A percentile compares a stretch with the other conserved stretches of the same genome.
Evolutionary conservation across 106 monocot genomes (phyloP).

Genomic region (Dendrobium catenatum): DNA sequence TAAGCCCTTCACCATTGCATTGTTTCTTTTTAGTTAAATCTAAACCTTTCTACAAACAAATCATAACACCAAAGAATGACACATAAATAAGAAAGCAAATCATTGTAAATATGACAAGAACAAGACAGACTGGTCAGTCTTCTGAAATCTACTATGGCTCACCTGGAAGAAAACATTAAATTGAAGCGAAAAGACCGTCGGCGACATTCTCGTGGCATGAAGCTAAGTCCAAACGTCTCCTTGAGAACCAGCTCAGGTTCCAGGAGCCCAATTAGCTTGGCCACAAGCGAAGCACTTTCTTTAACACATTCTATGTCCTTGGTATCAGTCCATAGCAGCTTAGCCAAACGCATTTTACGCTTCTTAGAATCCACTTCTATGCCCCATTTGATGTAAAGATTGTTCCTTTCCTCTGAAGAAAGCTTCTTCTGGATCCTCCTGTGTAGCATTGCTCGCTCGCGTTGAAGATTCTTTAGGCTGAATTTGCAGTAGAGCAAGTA

Average conservation of each 20-base stretch:
- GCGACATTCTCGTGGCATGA: conserved; percentile 27
- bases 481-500: not conserved
- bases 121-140: too few relatives aligned
- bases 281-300: conserved; percentile 72
- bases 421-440: conserved; percentile 47
- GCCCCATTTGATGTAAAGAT: conserved; percentile 66
- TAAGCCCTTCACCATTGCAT: too few relatives aligned
- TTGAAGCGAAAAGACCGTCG: conserved; percentile 52
- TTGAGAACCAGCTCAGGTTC: conserved; percentile 46
- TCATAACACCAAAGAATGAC: not conserved
- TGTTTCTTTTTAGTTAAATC: too few relatives aligned
- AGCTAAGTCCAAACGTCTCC: conserved; percentile 84
- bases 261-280: conserved; percentile 37
- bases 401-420: conserved; percentile 40
- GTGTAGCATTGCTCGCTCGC: conserved; percentile 69
- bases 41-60: not conserved
- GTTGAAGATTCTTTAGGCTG: conserved; percentile 49
- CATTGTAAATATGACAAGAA: too few relatives aligned
- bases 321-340: conserved; percentile 51
- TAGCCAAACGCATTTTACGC: conserved; percentile 45
- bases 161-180: conserved; percentile 14
- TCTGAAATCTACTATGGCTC: not conserved
- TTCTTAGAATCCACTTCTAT: conserved; percentile 65
- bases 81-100: too few relatives aligned
- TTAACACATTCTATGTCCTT: conserved; percentile 40